Evolutionary conservation across 164 flowering plant genomes (phyloP).

Genomic region (Euptelea pleiosperma): DNA sequence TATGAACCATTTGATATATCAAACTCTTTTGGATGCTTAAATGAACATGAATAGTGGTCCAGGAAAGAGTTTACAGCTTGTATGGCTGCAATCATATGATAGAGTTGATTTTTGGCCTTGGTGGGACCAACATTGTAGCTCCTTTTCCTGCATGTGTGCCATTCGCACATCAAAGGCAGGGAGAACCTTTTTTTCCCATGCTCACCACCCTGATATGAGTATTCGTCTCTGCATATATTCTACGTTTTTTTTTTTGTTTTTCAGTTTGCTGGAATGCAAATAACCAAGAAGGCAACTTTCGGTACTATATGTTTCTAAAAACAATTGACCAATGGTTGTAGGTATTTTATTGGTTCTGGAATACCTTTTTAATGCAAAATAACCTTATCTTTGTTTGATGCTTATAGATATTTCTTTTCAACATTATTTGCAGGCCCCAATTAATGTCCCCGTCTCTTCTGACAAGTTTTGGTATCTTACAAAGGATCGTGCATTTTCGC

Average conservation of each 20-base stretch:
- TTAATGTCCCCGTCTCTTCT: conserved; percentile 74
- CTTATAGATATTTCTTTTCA: neutral
- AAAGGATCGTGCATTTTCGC: conserved; percentile 58
- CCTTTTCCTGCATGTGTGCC: no score
- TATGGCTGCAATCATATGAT: no score
- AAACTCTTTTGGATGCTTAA: no score
- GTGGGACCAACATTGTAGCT: no score
- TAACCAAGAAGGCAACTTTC: neutral
- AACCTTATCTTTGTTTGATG: neutral
- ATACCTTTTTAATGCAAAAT: neutral
- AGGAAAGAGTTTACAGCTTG: no score
- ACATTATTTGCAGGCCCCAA: conserved; percentile 64
- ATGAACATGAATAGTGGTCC: no score
- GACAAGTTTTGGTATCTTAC: conserved; percentile 89
- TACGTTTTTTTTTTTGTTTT: neutral
- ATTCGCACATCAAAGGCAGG: no score
- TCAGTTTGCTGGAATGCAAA: neutral
- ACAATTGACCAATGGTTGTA: neutral
- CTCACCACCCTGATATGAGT: no score
- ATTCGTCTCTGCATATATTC: neutral
- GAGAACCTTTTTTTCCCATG: no score
- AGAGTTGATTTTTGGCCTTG: no score
- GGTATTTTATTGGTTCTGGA: neutral
- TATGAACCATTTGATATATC: no score
- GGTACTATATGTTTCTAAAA: neutral